These are phyloP conservation scores for Begonia loranthoides DNA, from an alignment of 306 rosid genomes.

Conservation along the genomic window DNA sequence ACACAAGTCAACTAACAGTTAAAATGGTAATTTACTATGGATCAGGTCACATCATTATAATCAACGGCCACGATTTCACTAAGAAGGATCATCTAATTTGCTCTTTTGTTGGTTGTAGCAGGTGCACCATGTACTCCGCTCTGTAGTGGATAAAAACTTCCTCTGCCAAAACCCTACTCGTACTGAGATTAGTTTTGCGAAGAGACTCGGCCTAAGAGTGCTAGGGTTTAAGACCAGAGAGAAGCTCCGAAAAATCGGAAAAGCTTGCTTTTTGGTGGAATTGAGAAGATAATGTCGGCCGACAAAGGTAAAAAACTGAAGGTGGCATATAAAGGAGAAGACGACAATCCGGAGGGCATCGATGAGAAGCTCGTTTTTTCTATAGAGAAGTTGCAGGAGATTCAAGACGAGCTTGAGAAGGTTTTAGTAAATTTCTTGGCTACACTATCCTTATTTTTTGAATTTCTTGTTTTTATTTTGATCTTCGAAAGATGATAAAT, in stretches of 20 bases:
- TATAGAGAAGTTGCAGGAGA: slow-evolving; percentile 78
- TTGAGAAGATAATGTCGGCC: slow-evolving; percentile 35
- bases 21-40: too few relatives aligned
- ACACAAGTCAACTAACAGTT: too few relatives aligned
- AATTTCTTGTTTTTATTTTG: not conserved
- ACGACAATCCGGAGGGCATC: slow-evolving; percentile 33
- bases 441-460: not conserved
- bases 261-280: slow-evolving; percentile 8
- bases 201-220: not conserved
- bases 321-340: slow-evolving; percentile 32
- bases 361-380: slow-evolving; percentile 65
- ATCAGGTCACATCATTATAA: too few relatives aligned
- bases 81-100: too few relatives aligned
- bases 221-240: slow-evolving; percentile 47
- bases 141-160: too few relatives aligned
- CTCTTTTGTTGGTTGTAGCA: too few relatives aligned
- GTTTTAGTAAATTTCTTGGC: slow-evolving; percentile 12
- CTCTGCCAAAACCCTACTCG: too few relatives aligned
- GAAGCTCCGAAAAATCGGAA: too few relatives aligned
- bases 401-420: slow-evolving; percentile 90
- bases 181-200: too few relatives aligned
- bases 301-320: slow-evolving; percentile 62
- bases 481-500: too few relatives aligned
- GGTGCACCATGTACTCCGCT: too few relatives aligned
- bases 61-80: too few relatives aligned